Evolutionary conservation across 2,329 filamentous ascomycete species (phyloP).

Genomic region (Cyphellophora attinorum): DNA sequence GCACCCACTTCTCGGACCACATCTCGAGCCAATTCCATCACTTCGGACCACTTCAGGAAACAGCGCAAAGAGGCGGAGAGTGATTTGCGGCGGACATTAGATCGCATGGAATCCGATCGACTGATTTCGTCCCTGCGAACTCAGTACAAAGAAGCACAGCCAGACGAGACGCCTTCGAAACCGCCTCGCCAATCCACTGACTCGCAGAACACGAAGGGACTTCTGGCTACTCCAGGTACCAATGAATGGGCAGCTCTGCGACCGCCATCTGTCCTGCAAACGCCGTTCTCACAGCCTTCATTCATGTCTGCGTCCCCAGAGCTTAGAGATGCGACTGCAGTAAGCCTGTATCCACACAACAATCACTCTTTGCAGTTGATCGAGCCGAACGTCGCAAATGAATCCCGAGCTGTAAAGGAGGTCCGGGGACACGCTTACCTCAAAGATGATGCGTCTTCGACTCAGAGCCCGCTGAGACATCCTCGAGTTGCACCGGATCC

Average conservation of each 20-base stretch:
- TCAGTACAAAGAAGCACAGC: neutral
- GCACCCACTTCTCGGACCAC: constrained; percentile 35
- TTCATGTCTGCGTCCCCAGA: constrained; percentile 43
- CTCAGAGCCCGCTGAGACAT: constrained; percentile 51
- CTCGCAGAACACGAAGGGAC: neutral
- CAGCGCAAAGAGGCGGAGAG: constrained; percentile 17
- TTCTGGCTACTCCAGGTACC: constrained; percentile 12
- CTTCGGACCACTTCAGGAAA: constrained; percentile 30
- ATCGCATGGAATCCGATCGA: constrained; percentile 18
- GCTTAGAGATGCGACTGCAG: constrained; percentile 51
- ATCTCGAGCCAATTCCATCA: constrained; percentile 35
- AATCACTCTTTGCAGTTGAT: constrained; percentile 56
- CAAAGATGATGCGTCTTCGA: constrained; percentile 11
- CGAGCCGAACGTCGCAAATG: constrained; percentile 34
- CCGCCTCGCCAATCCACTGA: neutral
- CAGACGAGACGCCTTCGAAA: constrained; percentile 1
- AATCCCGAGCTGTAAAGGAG: constrained; percentile 22
- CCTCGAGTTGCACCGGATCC: constrained; percentile 49
- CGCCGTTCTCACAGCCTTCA: constrained; percentile 36
- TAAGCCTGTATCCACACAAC: constrained; percentile 54
- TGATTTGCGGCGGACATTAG: constrained; percentile 16
- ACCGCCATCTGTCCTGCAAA: constrained; percentile 39
- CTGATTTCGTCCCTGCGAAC: constrained; percentile 4
- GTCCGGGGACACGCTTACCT: constrained; percentile 21
- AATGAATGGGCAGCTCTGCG: constrained; percentile 32